These are phyloP conservation scores for Boletus semigastroideus DNA, from an alignment of 1,284 basidiomycete species.

Conservation along the genomic window DNA sequence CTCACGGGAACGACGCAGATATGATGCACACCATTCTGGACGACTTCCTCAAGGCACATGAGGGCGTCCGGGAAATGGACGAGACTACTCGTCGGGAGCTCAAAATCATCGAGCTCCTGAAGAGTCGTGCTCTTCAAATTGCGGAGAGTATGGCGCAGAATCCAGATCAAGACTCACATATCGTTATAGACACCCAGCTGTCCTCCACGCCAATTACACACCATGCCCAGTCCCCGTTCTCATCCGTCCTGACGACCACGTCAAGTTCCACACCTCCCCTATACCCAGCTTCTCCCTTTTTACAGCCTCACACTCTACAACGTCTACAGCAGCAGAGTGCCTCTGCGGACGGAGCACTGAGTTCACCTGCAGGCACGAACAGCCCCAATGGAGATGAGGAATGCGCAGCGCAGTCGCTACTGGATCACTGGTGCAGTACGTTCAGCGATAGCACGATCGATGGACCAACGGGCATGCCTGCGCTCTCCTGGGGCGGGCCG, in stretches of 20 bases:
- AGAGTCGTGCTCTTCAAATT: slow-evolving; percentile 58
- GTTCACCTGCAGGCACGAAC: slow-evolving; percentile 55
- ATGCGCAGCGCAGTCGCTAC: slow-evolving; percentile 66
- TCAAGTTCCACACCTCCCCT: slow-evolving; percentile 29
- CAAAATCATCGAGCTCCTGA: slow-evolving; percentile 78
- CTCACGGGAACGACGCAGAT: slow-evolving; percentile 62
- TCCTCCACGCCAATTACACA: slow-evolving; percentile 28
- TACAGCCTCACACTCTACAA: slow-evolving; percentile 57
- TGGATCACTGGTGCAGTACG: slow-evolving; percentile 80
- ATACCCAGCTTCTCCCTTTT: slow-evolving; percentile 36
- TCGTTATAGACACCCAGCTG: slow-evolving; percentile 40
- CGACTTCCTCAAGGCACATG: slow-evolving; percentile 71
- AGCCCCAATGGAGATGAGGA: slow-evolving; percentile 75
- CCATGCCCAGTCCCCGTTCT: slow-evolving; percentile 35
- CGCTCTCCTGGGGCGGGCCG: slow-evolving; percentile 62
- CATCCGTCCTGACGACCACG: slow-evolving; percentile 37
- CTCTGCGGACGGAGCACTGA: slow-evolving; percentile 40
- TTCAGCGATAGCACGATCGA: slow-evolving; percentile 65
- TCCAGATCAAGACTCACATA: slow-evolving; percentile 21
- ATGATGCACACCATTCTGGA: slow-evolving; percentile 78
- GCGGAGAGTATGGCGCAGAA: slow-evolving; percentile 37
- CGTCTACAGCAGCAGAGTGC: slow-evolving; percentile 61
- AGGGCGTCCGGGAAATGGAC: slow-evolving; percentile 67
- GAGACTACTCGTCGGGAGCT: slow-evolving; percentile 78
- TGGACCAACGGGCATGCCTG: slow-evolving; percentile 45